Evolutionary conservation across 495 filamentous ascomycete species (phyloP), one percentile per base, ranked within the genome.

Genomic region (Rusavskia elegans): DNA sequence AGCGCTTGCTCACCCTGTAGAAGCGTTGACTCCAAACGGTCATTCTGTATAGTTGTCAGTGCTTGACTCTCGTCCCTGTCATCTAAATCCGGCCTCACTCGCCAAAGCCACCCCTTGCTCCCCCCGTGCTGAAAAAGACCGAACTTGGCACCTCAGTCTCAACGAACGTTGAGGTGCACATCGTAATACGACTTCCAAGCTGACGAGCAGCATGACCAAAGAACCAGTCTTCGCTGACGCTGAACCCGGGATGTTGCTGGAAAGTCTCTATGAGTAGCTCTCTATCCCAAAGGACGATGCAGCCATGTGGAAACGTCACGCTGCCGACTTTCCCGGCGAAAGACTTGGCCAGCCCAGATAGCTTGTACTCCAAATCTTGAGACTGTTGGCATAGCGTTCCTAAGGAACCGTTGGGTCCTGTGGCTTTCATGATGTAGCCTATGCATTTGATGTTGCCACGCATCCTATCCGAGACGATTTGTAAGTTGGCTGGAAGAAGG

Each of bases 1-100:
- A 10, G 10, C 5, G 4, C 8, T 21, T 25, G 23, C 44, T 25
- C 29, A 46, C 44, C 20, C 70, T 58, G 45, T 63, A 65, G 55
- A 75, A 74, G 13, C 71, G 61, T 52, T 75, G 72, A 45, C 63
- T 63, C 61, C 71, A 71, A 27, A 74, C 62, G 0, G 71, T 74
- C 71, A 71, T 74, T 54, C 49, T 51, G 20, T 23, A 20, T 9
- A 1, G n/a, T 20, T 5, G 29, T 32, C 29, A 37, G 19, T 10
- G 13, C 27, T 6, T 27, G 0, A 27, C 25, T 20, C 29, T 14
- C 9, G 27, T 17, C n/a, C 14, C 11, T 20, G 14, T 6, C 5
- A 39, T 39, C 37, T 39, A 5, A 11, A 19, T 19, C 11, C n/a
- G 6, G 10, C 40, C 29, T 5, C 23, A 51, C 49, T 75, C 71